phyloP scores from a whole-genome alignment of 1,139 yeast genomes.

The Blastobotrys raffinosifermentans region DNA sequence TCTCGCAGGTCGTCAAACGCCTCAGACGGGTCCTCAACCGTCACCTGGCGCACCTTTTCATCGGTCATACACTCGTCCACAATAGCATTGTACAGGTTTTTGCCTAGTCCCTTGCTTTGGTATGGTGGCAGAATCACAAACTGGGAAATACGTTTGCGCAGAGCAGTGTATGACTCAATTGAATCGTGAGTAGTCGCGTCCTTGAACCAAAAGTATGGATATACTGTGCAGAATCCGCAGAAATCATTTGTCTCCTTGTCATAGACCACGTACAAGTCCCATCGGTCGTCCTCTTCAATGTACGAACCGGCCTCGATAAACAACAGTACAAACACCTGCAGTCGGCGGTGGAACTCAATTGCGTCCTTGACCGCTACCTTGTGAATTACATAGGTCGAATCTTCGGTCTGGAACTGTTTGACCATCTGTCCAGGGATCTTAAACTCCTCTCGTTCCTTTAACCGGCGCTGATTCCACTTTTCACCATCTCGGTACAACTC shows the following conservation, averaged over 20 bases:
- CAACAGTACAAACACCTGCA: slow-evolving; percentile 72
- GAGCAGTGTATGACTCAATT: slow-evolving; percentile 26
- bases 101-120: slow-evolving; percentile 67
- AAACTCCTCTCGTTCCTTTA: slow-evolving; percentile 40
- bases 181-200: slow-evolving; percentile 54
- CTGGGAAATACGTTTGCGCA: slow-evolving; percentile 79
- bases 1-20: slow-evolving; percentile 89
- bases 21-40: slow-evolving; percentile 94
- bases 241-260: slow-evolving; percentile 33
- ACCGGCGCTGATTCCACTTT: slow-evolving; percentile 56
- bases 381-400: slow-evolving; percentile 16
- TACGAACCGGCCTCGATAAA: slow-evolving; percentile 94
- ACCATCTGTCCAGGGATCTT: slow-evolving; percentile 36
- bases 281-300: slow-evolving; percentile 70
- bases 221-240: slow-evolving; percentile 78
- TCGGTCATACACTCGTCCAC: slow-evolving; percentile 52
- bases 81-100: slow-evolving; percentile 52
- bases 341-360: slow-evolving; percentile 54
- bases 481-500: slow-evolving; percentile 52
- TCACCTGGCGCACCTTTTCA: slow-evolving; percentile 57
- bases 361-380: slow-evolving; percentile 43
- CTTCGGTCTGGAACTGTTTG: slow-evolving; percentile 29
- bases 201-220: slow-evolving; percentile 75
- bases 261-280: slow-evolving; percentile 52
- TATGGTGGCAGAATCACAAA: slow-evolving; percentile 77